Evolutionary conservation across 768 basidiomycete species (phyloP).

Genomic region (Leccinellum rugosiceps): DNA sequence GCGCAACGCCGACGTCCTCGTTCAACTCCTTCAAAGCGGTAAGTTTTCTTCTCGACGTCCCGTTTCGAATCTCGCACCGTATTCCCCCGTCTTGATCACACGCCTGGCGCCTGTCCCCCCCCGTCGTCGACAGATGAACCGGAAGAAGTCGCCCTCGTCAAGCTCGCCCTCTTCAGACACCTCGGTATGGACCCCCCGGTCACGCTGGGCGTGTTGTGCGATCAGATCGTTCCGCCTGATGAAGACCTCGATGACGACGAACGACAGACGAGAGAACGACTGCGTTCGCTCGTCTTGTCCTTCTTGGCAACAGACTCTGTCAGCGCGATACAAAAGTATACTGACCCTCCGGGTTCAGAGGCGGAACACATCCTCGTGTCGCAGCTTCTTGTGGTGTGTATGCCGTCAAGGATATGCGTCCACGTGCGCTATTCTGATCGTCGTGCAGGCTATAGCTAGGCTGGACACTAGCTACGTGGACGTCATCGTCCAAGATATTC

Average conservation of each 20-base stretch:
- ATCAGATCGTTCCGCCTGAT: constrained; percentile 55
- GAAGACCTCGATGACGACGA: constrained; percentile 58
- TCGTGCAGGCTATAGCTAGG: constrained; percentile 47
- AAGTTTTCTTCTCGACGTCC: constrained; percentile 24
- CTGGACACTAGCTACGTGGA: constrained; percentile 40
- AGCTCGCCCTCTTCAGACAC: constrained; percentile 56
- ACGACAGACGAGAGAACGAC: constrained; percentile 49
- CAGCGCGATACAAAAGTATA: constrained; percentile 42
- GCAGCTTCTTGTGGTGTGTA: constrained; percentile 48
- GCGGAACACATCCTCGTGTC: constrained; percentile 48
- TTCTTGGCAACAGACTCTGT: constrained; percentile 57
- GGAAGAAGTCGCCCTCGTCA: constrained; percentile 60
- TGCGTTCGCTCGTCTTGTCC: constrained; percentile 55
- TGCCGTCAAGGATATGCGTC: background rate
- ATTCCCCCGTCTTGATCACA: constrained; percentile 19
- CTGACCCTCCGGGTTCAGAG: constrained; percentile 38
- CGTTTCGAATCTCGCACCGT: background rate
- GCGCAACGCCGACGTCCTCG: constrained; percentile 69
- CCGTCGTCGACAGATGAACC: constrained; percentile 51
- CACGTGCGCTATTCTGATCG: constrained; percentile 3
- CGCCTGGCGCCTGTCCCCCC: constrained; percentile 13
- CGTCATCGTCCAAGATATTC: constrained; percentile 49
- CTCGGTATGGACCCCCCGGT: constrained; percentile 59
- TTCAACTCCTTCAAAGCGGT: constrained; percentile 78
- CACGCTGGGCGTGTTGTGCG: constrained; percentile 65